Evolutionary conservation across 257 asterid genomes (phyloP), one percentile per base, ranked within the genome.

Genomic region (Rhazya stricta): DNA sequence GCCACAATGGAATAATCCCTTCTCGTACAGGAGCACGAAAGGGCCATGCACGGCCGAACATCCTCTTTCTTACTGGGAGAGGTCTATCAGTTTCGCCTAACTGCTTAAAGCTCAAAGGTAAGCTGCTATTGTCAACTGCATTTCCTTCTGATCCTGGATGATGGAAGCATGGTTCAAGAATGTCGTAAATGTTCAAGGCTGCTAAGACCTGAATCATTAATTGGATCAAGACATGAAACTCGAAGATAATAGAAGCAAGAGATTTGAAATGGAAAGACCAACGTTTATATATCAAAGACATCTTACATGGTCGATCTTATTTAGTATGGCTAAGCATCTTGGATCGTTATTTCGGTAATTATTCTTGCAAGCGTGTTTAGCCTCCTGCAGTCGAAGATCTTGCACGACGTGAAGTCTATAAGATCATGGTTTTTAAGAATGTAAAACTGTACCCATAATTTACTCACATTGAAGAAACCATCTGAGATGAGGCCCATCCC

Each of bases 21-120:
- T 79, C 87, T 46, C 61, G 77, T 9, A 86, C 87, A 9, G 86
- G 88, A 29, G 91, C 91, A 42, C 86, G 88, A 37, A 79, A 85
- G 30, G 93, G 93, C 93, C 93, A 85, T 27, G 91, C 87, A 25
- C 91, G 91, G 0, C 93, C 93, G 34, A 80, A 86, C 68, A 86
- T 83, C 60, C 93, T 77, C 80, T 79, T 88, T 62, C 93, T 81
- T 36, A 88, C 91, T 23, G 88, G 58, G 27, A 85, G 78, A 39
- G 88, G 86, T 82, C 80, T 88, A 32, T 85, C 87, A 4, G 82
- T 83, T 60, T 23, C 41, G 29, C 93, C 93, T 3, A 88, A 79
- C 77, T 80, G 77, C 71, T 82, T 76, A 74, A 88, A 88, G 80
- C 93, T 88, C 51, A 69, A 57, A 51, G 93, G 91, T 37, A 86